These are phyloP conservation scores for Starmerella stigmatis DNA, from an alignment of 805 yeast species.

Conservation along the genomic window DNA sequence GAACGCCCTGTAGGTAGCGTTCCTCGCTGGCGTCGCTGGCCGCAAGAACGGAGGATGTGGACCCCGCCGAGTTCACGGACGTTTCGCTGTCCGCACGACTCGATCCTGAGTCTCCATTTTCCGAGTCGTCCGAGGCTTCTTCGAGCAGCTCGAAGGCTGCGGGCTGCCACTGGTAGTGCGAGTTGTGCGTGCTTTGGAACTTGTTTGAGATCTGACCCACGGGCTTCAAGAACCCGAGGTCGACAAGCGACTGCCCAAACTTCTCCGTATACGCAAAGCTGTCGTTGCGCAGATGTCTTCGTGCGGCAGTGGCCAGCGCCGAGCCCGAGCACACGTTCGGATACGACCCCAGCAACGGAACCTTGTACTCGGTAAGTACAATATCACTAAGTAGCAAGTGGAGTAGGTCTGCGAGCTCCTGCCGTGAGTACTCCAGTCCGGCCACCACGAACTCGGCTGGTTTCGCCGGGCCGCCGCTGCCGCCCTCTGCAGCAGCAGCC, in stretches of 20 bases:
- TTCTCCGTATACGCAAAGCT: constrained; percentile 55
- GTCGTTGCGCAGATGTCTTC: constrained; percentile 39
- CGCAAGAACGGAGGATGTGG: not conserved
- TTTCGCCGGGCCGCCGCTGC: not conserved
- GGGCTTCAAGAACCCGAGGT: constrained; percentile 47
- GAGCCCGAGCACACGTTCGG: constrained; percentile 52
- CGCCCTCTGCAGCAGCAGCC: not conserved
- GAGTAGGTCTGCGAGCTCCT: constrained; percentile 36
- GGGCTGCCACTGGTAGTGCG: constrained; percentile 54
- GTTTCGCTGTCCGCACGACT: not conserved
- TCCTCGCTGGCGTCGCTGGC: constrained; percentile 26
- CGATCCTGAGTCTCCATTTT: not conserved
- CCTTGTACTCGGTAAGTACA: constrained; percentile 45
- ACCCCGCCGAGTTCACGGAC: not conserved
- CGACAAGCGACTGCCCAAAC: constrained; percentile 64
- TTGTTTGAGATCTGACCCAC: constrained; percentile 42
- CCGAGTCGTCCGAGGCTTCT: constrained; percentile 3
- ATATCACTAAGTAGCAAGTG: constrained; percentile 37
- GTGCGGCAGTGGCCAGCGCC: constrained; percentile 48
- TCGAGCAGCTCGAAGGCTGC: constrained; percentile 13
- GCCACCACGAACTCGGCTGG: constrained; percentile 23
- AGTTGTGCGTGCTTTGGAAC: constrained; percentile 61
- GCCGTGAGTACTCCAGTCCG: constrained; percentile 29
- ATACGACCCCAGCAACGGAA: constrained; percentile 61
- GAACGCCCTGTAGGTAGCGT: constrained; percentile 41